Evolutionary conservation across 495 filamentous ascomycete genomes (phyloP).

Genomic region (Oidiodendron maius): DNA sequence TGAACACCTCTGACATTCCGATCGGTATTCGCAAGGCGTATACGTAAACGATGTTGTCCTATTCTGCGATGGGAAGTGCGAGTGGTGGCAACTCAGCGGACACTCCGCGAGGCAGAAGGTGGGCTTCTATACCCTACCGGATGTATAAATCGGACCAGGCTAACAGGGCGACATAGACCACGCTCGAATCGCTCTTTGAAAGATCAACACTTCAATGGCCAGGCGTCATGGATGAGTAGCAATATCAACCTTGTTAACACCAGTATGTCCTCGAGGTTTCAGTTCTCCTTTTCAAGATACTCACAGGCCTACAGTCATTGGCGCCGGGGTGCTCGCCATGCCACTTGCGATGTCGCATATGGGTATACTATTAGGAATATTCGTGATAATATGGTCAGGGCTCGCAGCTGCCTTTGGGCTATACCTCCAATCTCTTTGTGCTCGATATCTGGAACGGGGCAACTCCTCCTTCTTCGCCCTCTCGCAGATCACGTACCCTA

Average conservation of each 20-base stretch:
- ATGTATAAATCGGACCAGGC: too few relatives aligned
- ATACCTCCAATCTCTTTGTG: conserved; percentile 89
- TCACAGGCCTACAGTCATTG: conserved; percentile 67
- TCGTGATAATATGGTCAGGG: conserved; percentile 88
- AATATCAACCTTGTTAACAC: conserved; percentile 96
- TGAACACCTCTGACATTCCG: too few relatives aligned
- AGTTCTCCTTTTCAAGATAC: conserved; percentile 15
- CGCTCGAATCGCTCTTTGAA: conserved; percentile 17
- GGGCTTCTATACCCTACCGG: too few relatives aligned
- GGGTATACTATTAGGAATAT: conserved; percentile 72
- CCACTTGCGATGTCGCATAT: conserved; percentile 80
- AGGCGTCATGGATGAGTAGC: conserved; percentile 85
- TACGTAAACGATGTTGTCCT: conserved; percentile 10
- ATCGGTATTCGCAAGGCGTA: too few relatives aligned
- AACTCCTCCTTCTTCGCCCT: conserved; percentile 80
- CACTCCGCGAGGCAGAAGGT: conserved; percentile 15
- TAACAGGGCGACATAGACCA: too few relatives aligned
- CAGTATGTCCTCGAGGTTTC: conserved; percentile 43
- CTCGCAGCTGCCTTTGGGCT: conserved; percentile 84
- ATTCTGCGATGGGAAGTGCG: conserved; percentile 22
- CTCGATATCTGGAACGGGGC: conserved; percentile 85
- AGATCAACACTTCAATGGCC: conserved; percentile 44
- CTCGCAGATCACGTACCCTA: conserved; percentile 93
- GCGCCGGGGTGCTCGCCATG: conserved; percentile 69
- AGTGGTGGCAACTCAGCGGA: conserved; percentile 12